Evolutionary conservation across 2,329 filamentous ascomycete genomes (phyloP).

Genomic region (Claviceps lovelessii): DNA sequence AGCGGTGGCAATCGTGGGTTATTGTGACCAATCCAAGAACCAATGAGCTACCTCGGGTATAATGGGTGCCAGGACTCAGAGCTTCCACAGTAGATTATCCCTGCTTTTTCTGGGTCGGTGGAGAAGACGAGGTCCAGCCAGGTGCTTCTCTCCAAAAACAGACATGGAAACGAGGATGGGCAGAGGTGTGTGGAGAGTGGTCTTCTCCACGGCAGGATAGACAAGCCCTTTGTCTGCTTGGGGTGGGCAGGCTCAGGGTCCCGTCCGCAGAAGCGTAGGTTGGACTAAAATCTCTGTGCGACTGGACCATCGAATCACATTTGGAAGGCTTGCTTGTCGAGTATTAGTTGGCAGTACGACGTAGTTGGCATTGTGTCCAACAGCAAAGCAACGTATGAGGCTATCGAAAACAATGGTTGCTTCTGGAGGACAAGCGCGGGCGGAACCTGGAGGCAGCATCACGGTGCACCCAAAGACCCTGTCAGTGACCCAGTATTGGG

Average conservation of each 20-base stretch:
- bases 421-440: neutral
- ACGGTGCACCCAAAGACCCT: neutral
- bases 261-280: neutral
- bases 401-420: neutral
- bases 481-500: neutral
- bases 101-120: constrained; percentile 1
- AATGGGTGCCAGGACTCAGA: constrained; percentile 4
- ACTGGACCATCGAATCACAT: neutral
- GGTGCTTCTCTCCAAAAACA: neutral
- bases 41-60: constrained; percentile 1
- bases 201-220: neutral
- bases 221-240: neutral
- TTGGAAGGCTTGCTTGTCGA: constrained; percentile 1
- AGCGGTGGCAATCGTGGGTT: constrained; percentile 3
- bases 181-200: neutral
- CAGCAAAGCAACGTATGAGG: neutral
- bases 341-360: constrained; percentile 1
- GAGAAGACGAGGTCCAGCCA: neutral
- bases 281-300: neutral
- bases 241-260: neutral
- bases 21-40: constrained; percentile 3
- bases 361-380: neutral
- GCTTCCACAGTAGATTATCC: constrained; percentile 3
- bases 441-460: neutral
- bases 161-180: neutral